Evolutionary conservation across 2,329 filamentous ascomycete species (phyloP), one percentile per base, ranked within the genome.

Genomic region (Alternaria ventricosa): DNA sequence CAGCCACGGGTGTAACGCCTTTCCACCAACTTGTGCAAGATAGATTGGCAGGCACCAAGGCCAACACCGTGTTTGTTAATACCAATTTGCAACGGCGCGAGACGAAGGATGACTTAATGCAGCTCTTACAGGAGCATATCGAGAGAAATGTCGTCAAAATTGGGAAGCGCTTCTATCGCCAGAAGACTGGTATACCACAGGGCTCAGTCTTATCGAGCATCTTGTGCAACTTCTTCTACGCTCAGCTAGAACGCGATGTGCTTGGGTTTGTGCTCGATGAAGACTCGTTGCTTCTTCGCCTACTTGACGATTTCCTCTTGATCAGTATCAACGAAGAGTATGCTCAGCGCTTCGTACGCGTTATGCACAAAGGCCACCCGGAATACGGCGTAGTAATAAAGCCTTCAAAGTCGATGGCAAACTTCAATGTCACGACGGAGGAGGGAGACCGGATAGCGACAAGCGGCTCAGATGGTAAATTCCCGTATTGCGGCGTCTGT

Each of bases 191-290:
- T 13, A 98, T 99, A 43, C 94, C 96, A 0, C 96, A 99, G 78
- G 96, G 96, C 8, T 97, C 94, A 0, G 87, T 97, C 1, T 78
- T 99, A 6, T 97, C 94, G 0, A 92, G 91, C 46, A 84, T 94
- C 44, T 84, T 99, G 6, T 98, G 96, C 84, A 98, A 94, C 80
- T 95, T 97, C 80, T 97, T 98, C 79, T 99, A 99, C 76, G 94
- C 92, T 6, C 89, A 96, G 66, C 87, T 98, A 2, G 96, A 99
- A 79, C 81, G 81, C 7, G 84, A 89, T 25, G 83, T 90, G 13
- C 83, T 98, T 3, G 76, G 74, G 0, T 98, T 97, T 74, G 80
- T 96, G 3, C 71, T 84, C 15, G 75, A 79, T n/a, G 83, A 62
- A 18, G 76, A 90, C 33, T 90, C 87, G 53, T 80, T 97, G 3